phyloP scores from a whole-genome alignment of 179 eudicot genomes.

The Amaranthus tricolor region DNA sequence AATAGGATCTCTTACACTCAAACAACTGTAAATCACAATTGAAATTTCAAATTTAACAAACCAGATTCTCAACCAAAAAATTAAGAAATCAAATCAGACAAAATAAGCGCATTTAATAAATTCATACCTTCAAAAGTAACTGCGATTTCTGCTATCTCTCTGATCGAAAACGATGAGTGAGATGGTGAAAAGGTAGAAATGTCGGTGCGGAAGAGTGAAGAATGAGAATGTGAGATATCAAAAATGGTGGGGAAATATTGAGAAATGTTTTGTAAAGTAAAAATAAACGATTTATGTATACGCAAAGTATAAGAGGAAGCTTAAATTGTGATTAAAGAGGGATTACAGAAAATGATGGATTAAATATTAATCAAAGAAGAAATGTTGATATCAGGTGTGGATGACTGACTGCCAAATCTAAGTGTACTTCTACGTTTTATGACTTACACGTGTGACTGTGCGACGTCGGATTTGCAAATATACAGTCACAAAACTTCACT shows the following conservation, averaged over 20 bases:
- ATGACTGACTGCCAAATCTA: too few relatives aligned
- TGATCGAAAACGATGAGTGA: background rate
- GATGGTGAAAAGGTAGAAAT: background rate
- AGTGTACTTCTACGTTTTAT: too few relatives aligned
- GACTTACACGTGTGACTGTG: too few relatives aligned
- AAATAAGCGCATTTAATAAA: background rate
- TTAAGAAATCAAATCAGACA: background rate
- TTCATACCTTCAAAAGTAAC: background rate
- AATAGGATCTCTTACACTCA: background rate
- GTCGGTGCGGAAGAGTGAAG: background rate
- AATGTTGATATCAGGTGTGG: background rate
- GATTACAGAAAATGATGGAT: background rate
- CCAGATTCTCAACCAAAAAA: background rate
- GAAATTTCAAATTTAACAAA: background rate
- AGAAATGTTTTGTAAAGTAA: background rate
- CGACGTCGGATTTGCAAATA: too few relatives aligned
- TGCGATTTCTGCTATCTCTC: background rate
- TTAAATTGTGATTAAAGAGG: background rate
- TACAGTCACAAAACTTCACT: too few relatives aligned
- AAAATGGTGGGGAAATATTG: background rate
- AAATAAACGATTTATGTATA: background rate
- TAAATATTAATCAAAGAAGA: background rate
- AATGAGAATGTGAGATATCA: background rate
- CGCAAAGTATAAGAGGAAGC: constrained; percentile 10
- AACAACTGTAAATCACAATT: background rate